Evolutionary conservation across 257 asterid genomes (phyloP), one percentile per base, ranked within the genome.

Genomic region (Ocimum tenuiflorum): DNA sequence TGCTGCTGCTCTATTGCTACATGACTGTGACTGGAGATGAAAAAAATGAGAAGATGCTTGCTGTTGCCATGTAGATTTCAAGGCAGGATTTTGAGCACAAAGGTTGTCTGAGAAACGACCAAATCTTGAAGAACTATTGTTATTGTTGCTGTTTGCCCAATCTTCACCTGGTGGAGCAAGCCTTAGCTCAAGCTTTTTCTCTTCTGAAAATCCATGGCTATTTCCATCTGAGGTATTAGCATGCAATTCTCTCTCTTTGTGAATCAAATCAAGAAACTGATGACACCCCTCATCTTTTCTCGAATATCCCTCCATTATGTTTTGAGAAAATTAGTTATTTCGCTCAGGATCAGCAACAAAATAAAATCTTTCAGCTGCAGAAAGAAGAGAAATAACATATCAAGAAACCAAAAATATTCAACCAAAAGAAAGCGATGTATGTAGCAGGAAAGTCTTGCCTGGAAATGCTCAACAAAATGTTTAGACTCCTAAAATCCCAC

Each of bases 131-230:
- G 63, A 42, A 43, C 7, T 54, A 0, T 52, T 53, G 13, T 57
- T 36, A 27, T 27, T 27, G 33, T 39, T 52, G 18, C 38, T 72
- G 56, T 18, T 73, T 47, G 79, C 68, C 95, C 88, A 81, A n/a
- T 79, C 83, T 43, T 77, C 85, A 50, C 85, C 89, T 0, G 96
- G 96, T 18, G 98, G 97, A 73, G 87, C 89, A 65, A 83, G 94
- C 66, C 81, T 76, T 14, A 90, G 58, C 73, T 90, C 92, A 10
- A 90, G 90, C 73, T 83, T 82, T 55, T 76, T 76, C 78, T 88
- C 95, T 33, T 83, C 91, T n/a, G 82, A 75, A 63, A 62, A 63
- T 19, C 68, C 75, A 71, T 73, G 60, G 42, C 57, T 57, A 6
- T 24, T 45, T 31, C 75, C 77, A 68, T 59, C 69, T 54, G 53